Evolutionary conservation across 2,329 filamentous ascomycete genomes (phyloP).

Genomic region (Monilinia fructicola): DNA sequence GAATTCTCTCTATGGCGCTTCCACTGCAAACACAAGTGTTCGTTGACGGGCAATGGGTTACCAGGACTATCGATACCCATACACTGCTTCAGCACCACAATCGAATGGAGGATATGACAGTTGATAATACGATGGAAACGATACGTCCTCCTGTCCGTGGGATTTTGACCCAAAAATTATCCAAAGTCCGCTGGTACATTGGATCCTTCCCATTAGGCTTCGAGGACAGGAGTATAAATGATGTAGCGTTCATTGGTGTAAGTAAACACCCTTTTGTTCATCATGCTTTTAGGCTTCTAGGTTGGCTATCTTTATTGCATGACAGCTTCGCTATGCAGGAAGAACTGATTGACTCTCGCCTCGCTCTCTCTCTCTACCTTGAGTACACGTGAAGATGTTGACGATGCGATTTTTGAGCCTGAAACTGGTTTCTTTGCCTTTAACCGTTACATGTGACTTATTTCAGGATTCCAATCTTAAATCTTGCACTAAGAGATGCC

Average conservation of each 20-base stretch:
- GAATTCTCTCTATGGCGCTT: conserved; percentile 35
- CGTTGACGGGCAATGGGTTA: conserved; percentile 42
- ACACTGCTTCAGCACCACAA: conserved; percentile 44
- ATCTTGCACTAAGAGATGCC: background rate
- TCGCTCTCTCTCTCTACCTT: background rate
- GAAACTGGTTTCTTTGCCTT: background rate
- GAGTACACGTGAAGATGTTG: background rate
- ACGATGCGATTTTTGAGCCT: background rate
- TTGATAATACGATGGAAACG: conserved; percentile 38
- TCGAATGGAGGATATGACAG: conserved; percentile 39
- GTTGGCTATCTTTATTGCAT: background rate
- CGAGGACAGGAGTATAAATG: conserved; percentile 70
- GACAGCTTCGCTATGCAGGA: background rate
- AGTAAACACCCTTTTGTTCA: conserved; percentile 41
- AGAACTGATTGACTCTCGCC: background rate
- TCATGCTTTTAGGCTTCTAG: background rate
- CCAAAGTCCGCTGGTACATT: conserved; percentile 71
- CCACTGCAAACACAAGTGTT: conserved; percentile 34
- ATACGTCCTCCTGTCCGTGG: conserved; percentile 58
- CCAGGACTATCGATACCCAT: conserved; percentile 44
- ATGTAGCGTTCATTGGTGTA: conserved; percentile 83
- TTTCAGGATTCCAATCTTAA: background rate
- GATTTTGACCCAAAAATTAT: conserved; percentile 74
- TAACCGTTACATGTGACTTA: background rate
- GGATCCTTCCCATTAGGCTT: conserved; percentile 77